phyloP scores from a whole-genome alignment of 2,329 filamentous ascomycete genomes.

The Phialophora tarda region DNA sequence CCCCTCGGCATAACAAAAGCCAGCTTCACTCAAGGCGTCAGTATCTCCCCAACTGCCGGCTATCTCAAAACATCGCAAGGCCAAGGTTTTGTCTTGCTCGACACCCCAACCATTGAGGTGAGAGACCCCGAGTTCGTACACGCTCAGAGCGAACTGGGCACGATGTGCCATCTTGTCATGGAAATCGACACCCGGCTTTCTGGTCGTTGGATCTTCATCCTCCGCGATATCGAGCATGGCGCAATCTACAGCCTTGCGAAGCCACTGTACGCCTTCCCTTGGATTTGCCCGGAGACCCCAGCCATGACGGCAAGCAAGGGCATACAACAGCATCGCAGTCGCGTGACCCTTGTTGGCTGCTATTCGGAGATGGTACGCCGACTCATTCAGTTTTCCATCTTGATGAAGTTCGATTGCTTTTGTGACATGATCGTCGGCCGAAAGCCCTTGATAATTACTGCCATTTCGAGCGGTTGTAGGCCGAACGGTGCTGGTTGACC shows the following conservation, averaged over 20 bases:
- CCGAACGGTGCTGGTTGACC: slow-evolving; percentile 68
- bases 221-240: slow-evolving; percentile 83
- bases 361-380: slow-evolving; percentile 91
- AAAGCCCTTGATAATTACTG: slow-evolving; percentile 42
- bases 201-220: slow-evolving; percentile 65
- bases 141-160: slow-evolving; percentile 91
- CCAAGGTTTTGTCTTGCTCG: slow-evolving; percentile 85
- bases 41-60: slow-evolving; percentile 94
- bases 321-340: slow-evolving; percentile 95
- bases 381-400: slow-evolving; percentile 84
- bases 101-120: slow-evolving; percentile 99
- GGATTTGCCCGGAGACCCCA: slow-evolving; percentile 97
- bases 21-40: slow-evolving; percentile 90
- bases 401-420: slow-evolving; percentile 92
- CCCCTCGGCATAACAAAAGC: slow-evolving; percentile 94
- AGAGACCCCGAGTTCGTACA: slow-evolving; percentile 94
- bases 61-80: slow-evolving; percentile 93
- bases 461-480: slow-evolving; percentile 44
- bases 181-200: slow-evolving; percentile 65
- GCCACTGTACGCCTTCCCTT: slow-evolving; percentile 86
- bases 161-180: slow-evolving; percentile 80
- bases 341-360: slow-evolving; percentile 85
- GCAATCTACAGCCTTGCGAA: slow-evolving; percentile 86
- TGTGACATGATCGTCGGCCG: slow-evolving; percentile 81
- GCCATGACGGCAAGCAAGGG: slow-evolving; percentile 90